Conservation (phyloP, 2,329 filamentous ascomycete species). For the Ophiostoma ips region DNA sequence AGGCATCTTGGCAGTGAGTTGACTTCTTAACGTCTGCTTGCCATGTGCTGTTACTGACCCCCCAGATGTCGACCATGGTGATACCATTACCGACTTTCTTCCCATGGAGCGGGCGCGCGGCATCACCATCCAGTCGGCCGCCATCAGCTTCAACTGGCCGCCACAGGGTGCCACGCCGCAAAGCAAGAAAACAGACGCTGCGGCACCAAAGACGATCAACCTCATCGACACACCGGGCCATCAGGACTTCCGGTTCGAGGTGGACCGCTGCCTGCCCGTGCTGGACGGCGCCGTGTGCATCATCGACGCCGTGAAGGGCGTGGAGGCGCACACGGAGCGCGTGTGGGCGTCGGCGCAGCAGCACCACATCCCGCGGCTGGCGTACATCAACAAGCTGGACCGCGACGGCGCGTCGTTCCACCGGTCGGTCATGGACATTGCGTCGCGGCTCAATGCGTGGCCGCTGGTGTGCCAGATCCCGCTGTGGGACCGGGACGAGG, state of each 20-base stretch:
- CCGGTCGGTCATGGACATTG: conserved; percentile 74
- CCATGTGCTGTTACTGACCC: no score
- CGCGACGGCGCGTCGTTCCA: conserved; percentile 72
- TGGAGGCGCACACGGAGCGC: conserved; percentile 93
- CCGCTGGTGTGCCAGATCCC: conserved; percentile 90
- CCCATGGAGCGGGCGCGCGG: conserved; percentile 83
- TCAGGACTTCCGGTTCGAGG: conserved; percentile 95
- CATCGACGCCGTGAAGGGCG: conserved; percentile 31
- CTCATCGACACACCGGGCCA: conserved; percentile 94
- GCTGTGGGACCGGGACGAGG: conserved; percentile 78
- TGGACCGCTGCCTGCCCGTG: conserved; percentile 61
- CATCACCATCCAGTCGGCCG: conserved; percentile 95
- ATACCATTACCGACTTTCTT: conserved; percentile 93
- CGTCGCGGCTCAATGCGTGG: conserved; percentile 63
- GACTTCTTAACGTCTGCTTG: no score
- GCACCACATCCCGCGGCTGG: conserved; percentile 69
- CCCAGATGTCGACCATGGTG: conserved; percentile 90
- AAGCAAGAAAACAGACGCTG: conserved; percentile 35
- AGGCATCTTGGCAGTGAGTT: conserved; percentile 59
- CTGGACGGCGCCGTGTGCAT: conserved; percentile 24
- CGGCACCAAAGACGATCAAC: conserved; percentile 43
- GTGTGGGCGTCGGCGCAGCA: conserved; percentile 86
- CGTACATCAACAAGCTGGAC: conserved; percentile 77
- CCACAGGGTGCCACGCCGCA: conserved; percentile 21
- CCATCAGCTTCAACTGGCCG: conserved; percentile 92